Evolutionary conservation across 2,329 filamentous ascomycete genomes (phyloP).

Genomic region (Akanthomyces uredinophilus): DNA sequence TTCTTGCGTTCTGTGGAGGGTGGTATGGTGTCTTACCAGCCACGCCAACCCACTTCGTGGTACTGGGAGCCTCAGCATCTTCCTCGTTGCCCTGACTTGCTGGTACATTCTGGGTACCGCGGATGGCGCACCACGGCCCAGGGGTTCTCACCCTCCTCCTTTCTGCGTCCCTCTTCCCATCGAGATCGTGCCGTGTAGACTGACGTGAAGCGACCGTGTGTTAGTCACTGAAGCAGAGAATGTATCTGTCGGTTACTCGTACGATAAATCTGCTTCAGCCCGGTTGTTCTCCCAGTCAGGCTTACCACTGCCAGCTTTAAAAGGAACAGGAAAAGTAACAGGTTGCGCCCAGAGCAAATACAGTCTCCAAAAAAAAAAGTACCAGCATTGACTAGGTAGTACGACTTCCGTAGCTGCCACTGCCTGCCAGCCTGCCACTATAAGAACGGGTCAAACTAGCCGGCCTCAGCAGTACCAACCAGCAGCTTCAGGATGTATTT

Average conservation of each 20-base stretch:
- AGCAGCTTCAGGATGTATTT: background rate
- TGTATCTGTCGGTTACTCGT: background rate
- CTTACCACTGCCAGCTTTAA: background rate
- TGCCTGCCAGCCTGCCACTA: too few species aligned
- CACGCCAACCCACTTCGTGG: background rate
- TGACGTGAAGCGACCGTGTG: background rate
- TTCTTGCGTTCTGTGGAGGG: background rate
- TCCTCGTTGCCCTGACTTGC: too few species aligned
- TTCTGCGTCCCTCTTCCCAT: background rate
- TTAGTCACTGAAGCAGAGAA: background rate
- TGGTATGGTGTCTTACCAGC: background rate
- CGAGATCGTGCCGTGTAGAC: background rate
- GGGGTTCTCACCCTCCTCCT: background rate
- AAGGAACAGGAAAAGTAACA: too few species aligned
- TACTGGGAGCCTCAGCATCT: background rate
- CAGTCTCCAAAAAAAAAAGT: background rate
- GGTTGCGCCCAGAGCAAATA: background rate
- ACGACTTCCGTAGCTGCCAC: background rate
- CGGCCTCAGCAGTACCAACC: background rate
- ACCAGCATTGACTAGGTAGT: background rate
- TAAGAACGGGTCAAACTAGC: conserved; percentile 3
- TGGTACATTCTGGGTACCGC: background rate
- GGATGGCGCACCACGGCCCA: background rate
- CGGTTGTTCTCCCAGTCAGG: background rate
- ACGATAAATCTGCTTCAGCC: background rate